A percentile compares a stretch with the other conserved stretches of the same genome.
These are phyloP conservation scores for Ormosia semicastrata DNA, from an alignment of 306 rosid genomes.

Conservation along the genomic window DNA sequence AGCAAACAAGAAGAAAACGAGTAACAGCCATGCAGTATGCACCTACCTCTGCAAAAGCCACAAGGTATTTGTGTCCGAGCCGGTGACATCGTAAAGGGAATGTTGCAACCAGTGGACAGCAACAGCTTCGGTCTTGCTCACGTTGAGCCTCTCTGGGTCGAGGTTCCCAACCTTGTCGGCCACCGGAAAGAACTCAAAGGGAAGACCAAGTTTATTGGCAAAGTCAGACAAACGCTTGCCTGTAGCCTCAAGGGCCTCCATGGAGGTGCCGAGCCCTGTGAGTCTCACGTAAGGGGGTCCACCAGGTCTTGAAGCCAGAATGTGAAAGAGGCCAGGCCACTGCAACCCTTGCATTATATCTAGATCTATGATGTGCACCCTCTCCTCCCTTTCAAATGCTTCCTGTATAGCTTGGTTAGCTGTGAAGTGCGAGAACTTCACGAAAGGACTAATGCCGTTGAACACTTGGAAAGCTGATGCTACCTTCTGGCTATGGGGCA, in stretches of 20 bases:
- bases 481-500: constrained; percentile 72
- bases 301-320: constrained; percentile 85
- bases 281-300: constrained; percentile 91
- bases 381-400: constrained; percentile 87
- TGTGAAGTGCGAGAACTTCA: constrained; percentile 95
- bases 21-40: neutral
- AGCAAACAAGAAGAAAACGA: neutral
- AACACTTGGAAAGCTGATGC: constrained; percentile 96
- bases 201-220: constrained; percentile 83
- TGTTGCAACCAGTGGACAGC: constrained; percentile 99
- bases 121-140: constrained; percentile 85
- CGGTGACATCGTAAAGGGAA: constrained; percentile 94
- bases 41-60: constrained; percentile 93
- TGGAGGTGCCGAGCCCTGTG: constrained; percentile 85
- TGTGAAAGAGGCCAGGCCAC: constrained; percentile 97
- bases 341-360: constrained; percentile 98
- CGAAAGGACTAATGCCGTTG: constrained; percentile 93
- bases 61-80: constrained; percentile 82
- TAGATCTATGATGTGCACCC: constrained; percentile 91
- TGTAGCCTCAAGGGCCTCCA: constrained; percentile 87
- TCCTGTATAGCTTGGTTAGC: constrained; percentile 97
- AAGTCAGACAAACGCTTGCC: constrained; percentile 87
- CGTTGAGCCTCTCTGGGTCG: constrained; percentile 70
- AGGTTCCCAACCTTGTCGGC: constrained; percentile 87
- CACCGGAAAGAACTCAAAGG: constrained; percentile 83